Conservation (phyloP, 331 rosid species). For the Malus hybrid region DNA sequence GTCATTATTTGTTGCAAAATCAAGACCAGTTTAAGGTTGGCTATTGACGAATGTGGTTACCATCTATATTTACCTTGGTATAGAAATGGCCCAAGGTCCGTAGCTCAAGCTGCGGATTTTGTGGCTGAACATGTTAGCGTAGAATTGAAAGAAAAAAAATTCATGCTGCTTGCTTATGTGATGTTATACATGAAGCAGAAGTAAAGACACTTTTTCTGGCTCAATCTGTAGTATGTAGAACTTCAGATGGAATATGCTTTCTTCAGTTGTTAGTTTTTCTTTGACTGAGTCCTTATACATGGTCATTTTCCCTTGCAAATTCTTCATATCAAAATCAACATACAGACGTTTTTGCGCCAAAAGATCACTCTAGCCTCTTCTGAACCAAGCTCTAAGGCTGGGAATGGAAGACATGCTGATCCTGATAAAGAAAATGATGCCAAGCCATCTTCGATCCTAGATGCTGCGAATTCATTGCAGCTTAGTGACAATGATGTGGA, state of each 20-base stretch:
- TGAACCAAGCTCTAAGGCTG: conserved; percentile 15
- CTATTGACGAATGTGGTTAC: not conserved
- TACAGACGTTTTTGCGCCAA: conserved; percentile 71
- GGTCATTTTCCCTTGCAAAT: not conserved
- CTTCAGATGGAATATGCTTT: not conserved
- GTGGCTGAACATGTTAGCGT: not conserved
- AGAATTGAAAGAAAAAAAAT: not conserved
- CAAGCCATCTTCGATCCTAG: conserved; percentile 17
- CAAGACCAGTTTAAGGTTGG: not conserved
- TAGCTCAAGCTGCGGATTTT: not conserved
- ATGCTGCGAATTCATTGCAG: conserved; percentile 6
- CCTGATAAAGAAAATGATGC: conserved; percentile 17
- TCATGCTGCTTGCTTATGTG: not conserved
- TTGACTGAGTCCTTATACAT: not conserved
- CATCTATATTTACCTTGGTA: not conserved
- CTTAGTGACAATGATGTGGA: not conserved
- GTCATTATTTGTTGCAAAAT: not conserved
- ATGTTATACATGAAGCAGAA: not conserved
- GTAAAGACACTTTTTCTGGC: not conserved
- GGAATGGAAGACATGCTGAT: conserved; percentile 27
- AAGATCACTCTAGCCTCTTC: conserved; percentile 54
- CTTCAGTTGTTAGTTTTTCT: not conserved
- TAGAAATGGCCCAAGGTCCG: not conserved
- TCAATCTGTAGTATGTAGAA: conserved; percentile 8
- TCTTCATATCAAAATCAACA: not conserved